phyloP scores from a whole-genome alignment of 352 stramenopile species.

The Bremia lactucae region DNA sequence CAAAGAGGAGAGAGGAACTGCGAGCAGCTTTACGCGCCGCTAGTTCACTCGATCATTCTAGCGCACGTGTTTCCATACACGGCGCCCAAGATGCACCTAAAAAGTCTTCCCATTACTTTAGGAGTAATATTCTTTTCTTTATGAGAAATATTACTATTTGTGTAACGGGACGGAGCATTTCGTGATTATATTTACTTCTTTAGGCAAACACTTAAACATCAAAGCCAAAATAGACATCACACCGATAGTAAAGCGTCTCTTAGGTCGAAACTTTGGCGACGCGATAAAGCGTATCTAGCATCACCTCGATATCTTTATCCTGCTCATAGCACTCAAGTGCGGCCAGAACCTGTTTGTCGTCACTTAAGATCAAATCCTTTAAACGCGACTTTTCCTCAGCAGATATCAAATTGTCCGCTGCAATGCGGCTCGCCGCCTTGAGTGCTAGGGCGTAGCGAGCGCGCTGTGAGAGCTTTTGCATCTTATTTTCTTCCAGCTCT shows the following conservation, averaged over 20 bases:
- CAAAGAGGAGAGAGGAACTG: too few relatives aligned
- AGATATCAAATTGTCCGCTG: slow-evolving; percentile 74
- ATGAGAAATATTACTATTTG: too few relatives aligned
- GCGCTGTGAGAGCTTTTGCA: slow-evolving; percentile 38
- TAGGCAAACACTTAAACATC: too few relatives aligned
- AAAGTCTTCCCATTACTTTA: too few relatives aligned
- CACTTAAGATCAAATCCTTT: slow-evolving; percentile 76
- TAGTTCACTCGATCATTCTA: too few relatives aligned
- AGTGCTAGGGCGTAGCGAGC: slow-evolving; percentile 72
- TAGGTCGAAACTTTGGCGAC: slow-evolving; percentile 46
- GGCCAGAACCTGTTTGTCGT: slow-evolving; percentile 64
- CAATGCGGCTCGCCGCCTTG: slow-evolving; percentile 65
- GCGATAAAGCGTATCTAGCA: slow-evolving; percentile 76
- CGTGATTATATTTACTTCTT: too few relatives aligned
- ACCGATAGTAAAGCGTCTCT: too few relatives aligned
- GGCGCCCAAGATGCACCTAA: too few relatives aligned
- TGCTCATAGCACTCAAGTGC: slow-evolving; percentile 75
- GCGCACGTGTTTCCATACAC: too few relatives aligned
- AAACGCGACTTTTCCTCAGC: slow-evolving; percentile 62
- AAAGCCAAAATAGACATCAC: slow-evolving; percentile 3
- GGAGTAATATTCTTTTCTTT: too few relatives aligned
- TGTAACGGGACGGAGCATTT: too few relatives aligned
- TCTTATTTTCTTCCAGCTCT: slow-evolving; percentile 40
- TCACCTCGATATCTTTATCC: slow-evolving; percentile 76
- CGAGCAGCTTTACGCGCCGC: too few relatives aligned